Percentiles rank a stretch among this genome's conserved stretches.
Conservation (phyloP, 495 filamentous ascomycete species). For the Xylaria bambusicola region DNA sequence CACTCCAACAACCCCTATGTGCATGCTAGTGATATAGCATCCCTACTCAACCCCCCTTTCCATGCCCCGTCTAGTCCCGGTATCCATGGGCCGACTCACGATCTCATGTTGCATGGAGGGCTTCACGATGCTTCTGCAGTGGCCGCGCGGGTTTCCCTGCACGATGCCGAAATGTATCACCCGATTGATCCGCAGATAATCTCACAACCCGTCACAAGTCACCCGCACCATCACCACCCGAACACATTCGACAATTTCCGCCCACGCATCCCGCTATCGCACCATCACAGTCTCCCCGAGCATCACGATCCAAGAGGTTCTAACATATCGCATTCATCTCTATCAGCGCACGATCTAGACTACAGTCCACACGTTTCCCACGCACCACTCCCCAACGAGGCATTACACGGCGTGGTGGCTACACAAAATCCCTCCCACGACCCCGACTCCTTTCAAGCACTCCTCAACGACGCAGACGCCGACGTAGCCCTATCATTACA, state of each 20-base stretch:
- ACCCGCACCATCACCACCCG: slow-evolving; percentile 22
- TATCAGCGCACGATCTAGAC: slow-evolving; percentile 19
- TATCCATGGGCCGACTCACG: slow-evolving; percentile 30
- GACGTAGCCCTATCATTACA: background rate
- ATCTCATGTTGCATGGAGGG: slow-evolving; percentile 30
- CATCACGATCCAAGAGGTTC: slow-evolving; percentile 13
- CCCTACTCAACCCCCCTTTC: slow-evolving; percentile 30
- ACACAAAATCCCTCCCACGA: slow-evolving; percentile 27
- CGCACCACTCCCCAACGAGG: background rate
- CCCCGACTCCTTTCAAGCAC: slow-evolving; percentile 44
- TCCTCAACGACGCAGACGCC: slow-evolving; percentile 37
- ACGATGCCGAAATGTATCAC: slow-evolving; percentile 40
- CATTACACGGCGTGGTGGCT: slow-evolving; percentile 13
- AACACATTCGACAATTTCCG: slow-evolving; percentile 24
- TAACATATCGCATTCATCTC: slow-evolving; percentile 22
- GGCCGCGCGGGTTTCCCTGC: slow-evolving; percentile 27
- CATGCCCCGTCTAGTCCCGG: slow-evolving; percentile 31
- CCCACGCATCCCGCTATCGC: slow-evolving; percentile 17
- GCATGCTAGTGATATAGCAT: slow-evolving; percentile 41
- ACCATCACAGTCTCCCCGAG: slow-evolving; percentile 26
- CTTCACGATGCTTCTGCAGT: slow-evolving; percentile 32
- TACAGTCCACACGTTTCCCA: slow-evolving; percentile 25
- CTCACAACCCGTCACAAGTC: slow-evolving; percentile 35
- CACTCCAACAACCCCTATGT: slow-evolving; percentile 36
- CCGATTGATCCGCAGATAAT: slow-evolving; percentile 57